Percentiles rank a stretch among this genome's conserved stretches.
These are phyloP conservation scores for Cylindrodendrum hubeiense DNA, from an alignment of 2,329 filamentous ascomycete genomes.

Conservation along the genomic window DNA sequence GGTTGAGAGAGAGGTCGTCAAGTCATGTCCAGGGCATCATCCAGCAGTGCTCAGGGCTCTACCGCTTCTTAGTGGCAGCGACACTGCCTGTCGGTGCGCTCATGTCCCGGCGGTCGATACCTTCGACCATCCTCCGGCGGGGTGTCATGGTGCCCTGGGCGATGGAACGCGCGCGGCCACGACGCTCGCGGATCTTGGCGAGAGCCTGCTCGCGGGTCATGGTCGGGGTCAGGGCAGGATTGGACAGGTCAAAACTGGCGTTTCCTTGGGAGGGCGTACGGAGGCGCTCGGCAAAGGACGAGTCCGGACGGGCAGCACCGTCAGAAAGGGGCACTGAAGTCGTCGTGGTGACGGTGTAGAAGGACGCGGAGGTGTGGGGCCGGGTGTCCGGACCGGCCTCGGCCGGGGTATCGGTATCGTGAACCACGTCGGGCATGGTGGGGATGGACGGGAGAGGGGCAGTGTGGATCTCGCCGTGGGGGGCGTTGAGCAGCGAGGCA, in stretches of 20 bases:
- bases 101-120: constrained; percentile 59
- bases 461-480: constrained; percentile 54
- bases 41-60: constrained; percentile 19
- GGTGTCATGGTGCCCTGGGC: constrained; percentile 71
- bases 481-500: constrained; percentile 71
- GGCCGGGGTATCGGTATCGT: constrained; percentile 25
- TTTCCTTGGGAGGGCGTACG: constrained; percentile 58
- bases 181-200: constrained; percentile 78
- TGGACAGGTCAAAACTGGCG: constrained; percentile 64
- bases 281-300: constrained; percentile 59
- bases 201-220: constrained; percentile 81
- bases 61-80: constrained; percentile 36
- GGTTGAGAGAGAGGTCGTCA: constrained; percentile 27
- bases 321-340: constrained; percentile 65
- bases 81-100: constrained; percentile 59
- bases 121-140: constrained; percentile 68
- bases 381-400: constrained; percentile 46
- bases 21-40: constrained; percentile 36
- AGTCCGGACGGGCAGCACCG: constrained; percentile 52
- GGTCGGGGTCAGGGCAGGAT: constrained; percentile 72
- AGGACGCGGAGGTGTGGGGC: constrained; percentile 60
- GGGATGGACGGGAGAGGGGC: constrained; percentile 54
- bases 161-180: constrained; percentile 78
- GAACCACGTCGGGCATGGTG: constrained; percentile 45
- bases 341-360: constrained; percentile 63